Evolutionary conservation across 495 filamentous ascomycete species (phyloP).

Genomic region (Letharia columbiana): DNA sequence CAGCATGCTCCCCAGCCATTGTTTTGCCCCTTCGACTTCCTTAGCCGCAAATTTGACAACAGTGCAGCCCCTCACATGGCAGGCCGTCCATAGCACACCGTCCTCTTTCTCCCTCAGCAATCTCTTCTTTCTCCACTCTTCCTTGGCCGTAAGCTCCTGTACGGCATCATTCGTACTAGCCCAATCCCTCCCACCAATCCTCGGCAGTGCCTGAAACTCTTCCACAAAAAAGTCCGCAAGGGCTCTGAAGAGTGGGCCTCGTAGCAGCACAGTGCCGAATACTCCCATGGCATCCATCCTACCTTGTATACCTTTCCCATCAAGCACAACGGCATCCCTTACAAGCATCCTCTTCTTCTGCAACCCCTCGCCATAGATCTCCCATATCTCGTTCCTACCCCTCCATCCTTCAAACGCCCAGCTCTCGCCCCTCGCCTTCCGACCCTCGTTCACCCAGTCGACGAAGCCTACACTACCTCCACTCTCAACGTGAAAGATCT

Average conservation of each 20-base stretch:
- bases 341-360: slow-evolving; percentile 54
- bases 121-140: slow-evolving; percentile 33
- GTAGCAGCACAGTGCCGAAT: slow-evolving; percentile 75
- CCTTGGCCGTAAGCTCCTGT: neutral
- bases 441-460: slow-evolving; percentile 83
- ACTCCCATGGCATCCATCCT: slow-evolving; percentile 60
- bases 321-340: slow-evolving; percentile 71
- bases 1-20: slow-evolving; percentile 52
- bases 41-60: slow-evolving; percentile 74
- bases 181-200: slow-evolving; percentile 79
- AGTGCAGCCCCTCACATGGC: slow-evolving; percentile 17
- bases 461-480: slow-evolving; percentile 62
- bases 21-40: slow-evolving; percentile 52
- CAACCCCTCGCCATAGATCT: slow-evolving; percentile 13
- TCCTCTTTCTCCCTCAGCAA: slow-evolving; percentile 45
- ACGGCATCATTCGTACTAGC: slow-evolving; percentile 24
- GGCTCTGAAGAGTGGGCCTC: slow-evolving; percentile 58
- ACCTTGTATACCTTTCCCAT: slow-evolving; percentile 40
- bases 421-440: slow-evolving; percentile 78
- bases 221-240: slow-evolving; percentile 62
- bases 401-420: slow-evolving; percentile 74
- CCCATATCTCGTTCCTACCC: slow-evolving; percentile 82
- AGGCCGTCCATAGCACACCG: slow-evolving; percentile 72
- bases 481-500: slow-evolving; percentile 60
- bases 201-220: slow-evolving; percentile 65